Conservation (phyloP, 768 basidiomycete genomes). For the Clavaria fumosa region DNA sequence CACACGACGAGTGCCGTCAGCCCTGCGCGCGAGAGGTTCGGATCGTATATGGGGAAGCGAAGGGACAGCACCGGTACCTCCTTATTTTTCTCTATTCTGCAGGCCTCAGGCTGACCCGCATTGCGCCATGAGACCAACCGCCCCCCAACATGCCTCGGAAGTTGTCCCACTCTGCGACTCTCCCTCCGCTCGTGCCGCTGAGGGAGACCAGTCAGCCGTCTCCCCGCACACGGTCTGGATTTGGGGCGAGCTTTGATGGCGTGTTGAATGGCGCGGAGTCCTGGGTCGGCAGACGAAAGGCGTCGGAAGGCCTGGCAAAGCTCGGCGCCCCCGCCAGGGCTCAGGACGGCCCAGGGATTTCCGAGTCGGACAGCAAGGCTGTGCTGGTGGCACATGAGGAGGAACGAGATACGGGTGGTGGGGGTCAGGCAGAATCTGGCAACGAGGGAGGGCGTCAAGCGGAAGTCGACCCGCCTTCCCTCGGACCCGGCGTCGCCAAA, state of each 20-base stretch:
- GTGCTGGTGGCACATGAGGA: slow-evolving; percentile 46
- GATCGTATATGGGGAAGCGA: slow-evolving; percentile 37
- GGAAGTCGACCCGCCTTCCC: neutral
- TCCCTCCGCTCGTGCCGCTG: slow-evolving; percentile 37
- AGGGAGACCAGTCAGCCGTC: slow-evolving; percentile 47
- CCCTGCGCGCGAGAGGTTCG: slow-evolving; percentile 55
- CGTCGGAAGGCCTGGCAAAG: slow-evolving; percentile 41
- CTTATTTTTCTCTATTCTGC: too few species aligned
- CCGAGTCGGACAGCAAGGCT: slow-evolving; percentile 26
- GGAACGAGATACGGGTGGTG: slow-evolving; percentile 24
- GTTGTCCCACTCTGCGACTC: slow-evolving; percentile 49
- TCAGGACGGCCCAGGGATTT: slow-evolving; percentile 21
- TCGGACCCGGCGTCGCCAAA: neutral
- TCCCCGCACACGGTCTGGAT: slow-evolving; percentile 48
- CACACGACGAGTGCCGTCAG: slow-evolving; percentile 36
- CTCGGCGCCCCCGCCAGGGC: slow-evolving; percentile 20
- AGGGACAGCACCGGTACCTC: slow-evolving; percentile 53
- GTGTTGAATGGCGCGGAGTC: slow-evolving; percentile 51
- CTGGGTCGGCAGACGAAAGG: slow-evolving; percentile 49
- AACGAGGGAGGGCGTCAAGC: too few species aligned
- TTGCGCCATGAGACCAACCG: slow-evolving; percentile 60
- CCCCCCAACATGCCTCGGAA: slow-evolving; percentile 44
- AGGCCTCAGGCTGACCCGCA: too few species aligned
- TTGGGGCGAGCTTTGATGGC: slow-evolving; percentile 55
- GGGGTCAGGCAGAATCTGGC: too few species aligned